A percentile compares a stretch with the other conserved stretches of the same genome.
phyloP scores from a whole-genome alignment of 371 early-diverging fungal genomes.

The Mucor racemosus region DNA sequence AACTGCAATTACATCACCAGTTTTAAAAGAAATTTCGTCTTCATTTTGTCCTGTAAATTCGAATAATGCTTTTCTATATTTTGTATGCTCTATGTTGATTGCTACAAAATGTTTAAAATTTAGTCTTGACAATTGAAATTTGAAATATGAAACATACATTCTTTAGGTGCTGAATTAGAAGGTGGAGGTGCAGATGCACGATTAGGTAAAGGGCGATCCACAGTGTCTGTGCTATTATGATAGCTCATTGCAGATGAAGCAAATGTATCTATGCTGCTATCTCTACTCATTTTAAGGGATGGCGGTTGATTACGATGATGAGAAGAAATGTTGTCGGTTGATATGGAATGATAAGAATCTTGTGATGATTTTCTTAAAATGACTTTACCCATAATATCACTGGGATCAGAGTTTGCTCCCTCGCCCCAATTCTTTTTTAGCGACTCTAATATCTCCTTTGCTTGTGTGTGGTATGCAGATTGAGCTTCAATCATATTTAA shows the following conservation, averaged over 20 bases:
- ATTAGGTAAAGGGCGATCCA: neutral
- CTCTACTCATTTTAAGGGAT: slow-evolving; percentile 5
- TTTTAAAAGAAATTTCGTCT: slow-evolving; percentile 72
- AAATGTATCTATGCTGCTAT: slow-evolving; percentile 5
- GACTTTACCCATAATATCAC: slow-evolving; percentile 12
- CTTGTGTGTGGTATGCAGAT: slow-evolving; percentile 50
- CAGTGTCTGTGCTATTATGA: neutral
- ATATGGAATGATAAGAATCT: neutral
- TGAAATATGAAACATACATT: slow-evolving; percentile 18
- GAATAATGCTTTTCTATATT: slow-evolving; percentile 58
- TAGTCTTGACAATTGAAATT: neutral
- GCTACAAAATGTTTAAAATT: neutral
- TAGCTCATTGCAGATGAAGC: neutral
- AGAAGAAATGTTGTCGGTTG: slow-evolving; percentile 5
- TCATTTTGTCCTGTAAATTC: slow-evolving; percentile 67
- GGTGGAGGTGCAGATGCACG: slow-evolving; percentile 15
- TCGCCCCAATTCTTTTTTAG: slow-evolving; percentile 46
- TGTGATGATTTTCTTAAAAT: neutral
- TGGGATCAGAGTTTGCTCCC: slow-evolving; percentile 17
- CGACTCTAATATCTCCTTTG: slow-evolving; percentile 47
- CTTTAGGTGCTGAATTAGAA: slow-evolving; percentile 11
- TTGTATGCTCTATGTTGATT: neutral
- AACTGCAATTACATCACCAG: slow-evolving; percentile 77
- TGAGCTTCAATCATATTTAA: slow-evolving; percentile 62
- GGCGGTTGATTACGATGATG: slow-evolving; percentile 1